Evolutionary conservation across 768 basidiomycete genomes (phyloP), one percentile per base, ranked within the genome.

Genomic region (Mycena venus): DNA sequence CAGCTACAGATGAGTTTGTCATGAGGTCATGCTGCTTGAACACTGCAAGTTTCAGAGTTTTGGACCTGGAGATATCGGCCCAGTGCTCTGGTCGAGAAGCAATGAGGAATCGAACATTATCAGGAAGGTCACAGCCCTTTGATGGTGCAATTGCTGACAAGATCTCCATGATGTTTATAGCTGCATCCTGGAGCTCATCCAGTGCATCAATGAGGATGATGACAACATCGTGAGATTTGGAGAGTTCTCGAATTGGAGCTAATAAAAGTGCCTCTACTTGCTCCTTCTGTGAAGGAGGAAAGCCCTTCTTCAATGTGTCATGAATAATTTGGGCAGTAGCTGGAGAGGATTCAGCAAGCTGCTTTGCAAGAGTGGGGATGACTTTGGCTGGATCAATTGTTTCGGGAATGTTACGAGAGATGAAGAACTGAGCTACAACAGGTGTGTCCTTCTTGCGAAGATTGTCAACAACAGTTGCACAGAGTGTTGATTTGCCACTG

Each of bases 141-240:
- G 36, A 36, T 36, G 32, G n/a, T 53, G 64, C 64, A 31, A 65
- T 53, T 51, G 23, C 23, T 38, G 29, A 53, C 49, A 65, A 47
- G 23, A 65, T 64, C 44, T 47, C 44, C 12, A 23, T 6, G 29
- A 49, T 42, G 14, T 27, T 36, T 36, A 12, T 64, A 29, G 31
- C 49, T 2, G 64, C 47, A 27, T 53, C 15, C 32, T 27, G n/a
- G 32, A 65, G 64, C 49, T 65, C 49, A n/a, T 65, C 64, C 47
- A 65, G 64, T 32, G 64, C 64, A 65, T 65, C 64, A 23, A 65
- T 65, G 64, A 65, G 14, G 23, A 65, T 65, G 64, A 65, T 47
- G 19, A 53, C 34, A 29, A 8, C 36, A 38, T 47, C 49, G 51
- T n/a, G n/a, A n/a, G n/a, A n/a, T n/a, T n/a, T n/a, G n/a, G n/a